These are phyloP conservation scores for Trichoderma koningiopsis DNA, from an alignment of 2,329 filamentous ascomycete genomes.

Conservation along the genomic window DNA sequence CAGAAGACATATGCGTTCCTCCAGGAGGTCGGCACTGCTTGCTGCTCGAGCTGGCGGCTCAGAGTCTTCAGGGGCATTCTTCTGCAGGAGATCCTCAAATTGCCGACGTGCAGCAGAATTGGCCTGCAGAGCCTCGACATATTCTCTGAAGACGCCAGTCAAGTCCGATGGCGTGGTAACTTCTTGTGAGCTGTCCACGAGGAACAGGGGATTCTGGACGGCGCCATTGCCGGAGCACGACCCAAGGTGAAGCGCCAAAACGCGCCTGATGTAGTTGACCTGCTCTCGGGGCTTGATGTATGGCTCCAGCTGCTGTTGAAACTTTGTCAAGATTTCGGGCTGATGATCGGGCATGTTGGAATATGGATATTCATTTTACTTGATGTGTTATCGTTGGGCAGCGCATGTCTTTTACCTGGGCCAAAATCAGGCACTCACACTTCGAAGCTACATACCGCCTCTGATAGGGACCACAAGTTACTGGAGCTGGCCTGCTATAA, in stretches of 20 bases:
- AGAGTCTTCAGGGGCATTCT: slow-evolving; percentile 26
- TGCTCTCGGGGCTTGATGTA: slow-evolving; percentile 62
- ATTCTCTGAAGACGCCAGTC: slow-evolving; percentile 55
- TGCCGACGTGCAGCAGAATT: slow-evolving; percentile 55
- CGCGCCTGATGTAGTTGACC: slow-evolving; percentile 56
- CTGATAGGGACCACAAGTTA: neutral
- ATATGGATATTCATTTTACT: slow-evolving; percentile 15
- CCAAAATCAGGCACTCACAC: neutral
- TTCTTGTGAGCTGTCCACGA: slow-evolving; percentile 46
- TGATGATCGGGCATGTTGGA: slow-evolving; percentile 38
- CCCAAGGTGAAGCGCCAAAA: slow-evolving; percentile 57
- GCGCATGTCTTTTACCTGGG: neutral
- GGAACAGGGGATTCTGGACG: slow-evolving; percentile 50
- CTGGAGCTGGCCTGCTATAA: neutral
- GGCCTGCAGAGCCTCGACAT: slow-evolving; percentile 55
- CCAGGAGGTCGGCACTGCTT: slow-evolving; percentile 39
- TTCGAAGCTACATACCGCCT: neutral
- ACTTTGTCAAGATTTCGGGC: slow-evolving; percentile 39
- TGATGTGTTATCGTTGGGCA: slow-evolving; percentile 11
- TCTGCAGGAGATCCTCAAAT: slow-evolving; percentile 45
- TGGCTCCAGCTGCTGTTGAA: slow-evolving; percentile 51
- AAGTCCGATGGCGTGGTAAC: slow-evolving; percentile 43
- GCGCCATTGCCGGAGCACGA: slow-evolving; percentile 49
- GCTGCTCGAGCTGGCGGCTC: slow-evolving; percentile 30
- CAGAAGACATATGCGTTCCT: slow-evolving; percentile 54